Conservation (phyloP, 139 green algal species). For the Trebouxia sp. region DNA sequence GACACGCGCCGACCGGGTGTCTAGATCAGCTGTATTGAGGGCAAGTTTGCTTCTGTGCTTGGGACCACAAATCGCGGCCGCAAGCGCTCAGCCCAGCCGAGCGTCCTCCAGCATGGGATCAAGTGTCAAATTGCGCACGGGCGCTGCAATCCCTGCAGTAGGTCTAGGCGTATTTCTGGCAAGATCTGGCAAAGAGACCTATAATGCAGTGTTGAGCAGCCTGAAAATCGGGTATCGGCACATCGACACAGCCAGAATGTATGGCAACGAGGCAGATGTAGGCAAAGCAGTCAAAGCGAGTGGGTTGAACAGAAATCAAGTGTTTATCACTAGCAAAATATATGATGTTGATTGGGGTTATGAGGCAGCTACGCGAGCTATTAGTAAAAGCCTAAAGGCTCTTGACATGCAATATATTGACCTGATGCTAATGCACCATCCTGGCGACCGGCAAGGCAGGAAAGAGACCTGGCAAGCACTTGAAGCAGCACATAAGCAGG, state of each 20-base stretch:
- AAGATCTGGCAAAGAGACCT: conserved; percentile 37
- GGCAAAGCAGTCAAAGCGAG: conserved; percentile 6
- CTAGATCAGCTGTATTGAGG: not conserved
- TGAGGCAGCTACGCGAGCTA: not conserved
- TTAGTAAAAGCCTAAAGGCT: not conserved
- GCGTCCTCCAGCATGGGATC: not conserved
- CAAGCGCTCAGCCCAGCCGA: not conserved
- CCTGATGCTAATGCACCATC: conserved; percentile 63
- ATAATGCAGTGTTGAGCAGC: conserved; percentile 39
- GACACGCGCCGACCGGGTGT: not conserved
- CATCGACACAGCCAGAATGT: conserved; percentile 57
- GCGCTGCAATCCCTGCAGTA: conserved; percentile 35
- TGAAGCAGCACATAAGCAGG: conserved; percentile 43
- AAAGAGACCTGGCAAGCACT: conserved; percentile 62
- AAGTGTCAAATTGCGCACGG: not conserved
- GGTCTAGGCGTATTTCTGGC: conserved; percentile 53
- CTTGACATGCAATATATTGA: conserved; percentile 33
- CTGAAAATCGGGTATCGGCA: conserved; percentile 51
- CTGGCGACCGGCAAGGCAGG: conserved; percentile 38
- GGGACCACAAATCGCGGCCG: not conserved
- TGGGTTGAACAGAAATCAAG: not conserved
- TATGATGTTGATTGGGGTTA: conserved; percentile 16
- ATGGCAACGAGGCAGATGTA: conserved; percentile 57
- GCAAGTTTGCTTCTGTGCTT: not conserved
- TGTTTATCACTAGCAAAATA: conserved; percentile 18